phyloP scores from a whole-genome alignment of 495 filamentous ascomycete species.

The Penicillium longicatenatum region DNA sequence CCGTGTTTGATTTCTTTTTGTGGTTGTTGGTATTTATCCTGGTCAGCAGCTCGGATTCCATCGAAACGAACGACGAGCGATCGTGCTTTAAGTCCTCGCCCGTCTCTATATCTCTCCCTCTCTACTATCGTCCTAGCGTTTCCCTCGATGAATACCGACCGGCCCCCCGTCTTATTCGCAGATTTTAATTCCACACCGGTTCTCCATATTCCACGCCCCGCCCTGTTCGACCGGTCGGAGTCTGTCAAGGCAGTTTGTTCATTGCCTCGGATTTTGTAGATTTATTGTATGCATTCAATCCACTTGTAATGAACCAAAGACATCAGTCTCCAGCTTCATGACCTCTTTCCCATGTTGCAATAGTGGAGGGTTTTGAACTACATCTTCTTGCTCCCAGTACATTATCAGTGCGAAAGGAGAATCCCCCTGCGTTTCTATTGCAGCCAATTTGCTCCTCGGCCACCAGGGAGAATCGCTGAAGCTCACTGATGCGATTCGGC shows the following conservation, averaged over 20 bases:
- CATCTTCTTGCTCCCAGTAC: no score
- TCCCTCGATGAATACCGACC: constrained; percentile 37
- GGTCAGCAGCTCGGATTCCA: constrained; percentile 46
- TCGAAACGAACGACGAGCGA: constrained; percentile 48
- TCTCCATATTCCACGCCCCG: constrained; percentile 29
- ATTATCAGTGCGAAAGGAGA: no score
- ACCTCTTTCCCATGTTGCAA: no score
- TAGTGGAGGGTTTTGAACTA: neutral
- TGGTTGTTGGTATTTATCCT: constrained; percentile 37
- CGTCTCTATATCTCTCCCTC: constrained; percentile 27
- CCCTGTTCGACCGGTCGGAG: constrained; percentile 33
- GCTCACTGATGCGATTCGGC: no score
- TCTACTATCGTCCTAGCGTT: constrained; percentile 35
- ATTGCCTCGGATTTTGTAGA: constrained; percentile 19
- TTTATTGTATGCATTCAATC: constrained; percentile 4
- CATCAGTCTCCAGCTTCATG: neutral
- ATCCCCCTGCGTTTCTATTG: no score
- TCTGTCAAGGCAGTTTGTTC: constrained; percentile 6
- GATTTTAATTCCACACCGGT: constrained; percentile 37
- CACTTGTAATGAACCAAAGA: neutral
- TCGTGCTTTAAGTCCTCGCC: constrained; percentile 30
- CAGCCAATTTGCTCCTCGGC: no score
- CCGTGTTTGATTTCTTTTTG: constrained; percentile 12
- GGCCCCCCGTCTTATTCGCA: constrained; percentile 39
- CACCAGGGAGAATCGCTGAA: no score